These are phyloP conservation scores for Paracoccidioides lutzii DNA, from an alignment of 2,329 filamentous ascomycete species.

Conservation along the genomic window DNA sequence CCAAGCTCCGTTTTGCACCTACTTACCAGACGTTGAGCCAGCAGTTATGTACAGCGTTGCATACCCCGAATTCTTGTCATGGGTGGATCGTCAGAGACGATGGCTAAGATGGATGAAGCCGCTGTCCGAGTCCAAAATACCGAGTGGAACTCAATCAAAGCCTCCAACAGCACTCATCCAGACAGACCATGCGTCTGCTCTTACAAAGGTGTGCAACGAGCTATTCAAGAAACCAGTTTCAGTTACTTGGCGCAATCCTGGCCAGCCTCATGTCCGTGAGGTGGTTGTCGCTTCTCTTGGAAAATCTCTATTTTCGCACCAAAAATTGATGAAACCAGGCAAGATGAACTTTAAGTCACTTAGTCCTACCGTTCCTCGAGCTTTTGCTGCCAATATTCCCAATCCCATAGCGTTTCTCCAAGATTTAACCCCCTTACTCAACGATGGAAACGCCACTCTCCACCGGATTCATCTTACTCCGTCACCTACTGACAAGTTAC, in stretches of 20 bases:
- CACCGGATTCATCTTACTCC: constrained; percentile 25
- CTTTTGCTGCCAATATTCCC: constrained; percentile 25
- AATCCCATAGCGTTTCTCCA: constrained; percentile 22
- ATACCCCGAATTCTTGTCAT: constrained; percentile 16
- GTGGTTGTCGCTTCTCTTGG: constrained; percentile 26
- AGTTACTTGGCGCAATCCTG: background rate
- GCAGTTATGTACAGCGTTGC: constrained; percentile 17
- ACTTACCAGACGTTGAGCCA: constrained; percentile 19
- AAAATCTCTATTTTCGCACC: constrained; percentile 26
- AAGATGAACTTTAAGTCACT: constrained; percentile 20
- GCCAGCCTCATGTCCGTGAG: constrained; percentile 16
- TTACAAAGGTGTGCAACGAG: constrained; percentile 6
- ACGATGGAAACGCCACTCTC: constrained; percentile 7
- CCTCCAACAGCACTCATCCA: constrained; percentile 7
- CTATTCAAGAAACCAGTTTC: constrained; percentile 4
- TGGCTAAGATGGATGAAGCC: constrained; percentile 30
- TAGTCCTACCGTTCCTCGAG: constrained; percentile 19
- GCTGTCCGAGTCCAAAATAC: constrained; percentile 13
- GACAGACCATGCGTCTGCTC: constrained; percentile 3
- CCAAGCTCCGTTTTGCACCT: constrained; percentile 23
- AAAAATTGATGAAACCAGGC: constrained; percentile 13
- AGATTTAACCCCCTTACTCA: constrained; percentile 12
- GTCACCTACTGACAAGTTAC: constrained; percentile 13
- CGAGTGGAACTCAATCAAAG: constrained; percentile 3
- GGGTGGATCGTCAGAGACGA: constrained; percentile 20